Percentiles rank a stretch among this genome's conserved stretches.
Conservation (phyloP, 1,139 yeast genomes). For the Yamadazyma dushanensis region DNA sequence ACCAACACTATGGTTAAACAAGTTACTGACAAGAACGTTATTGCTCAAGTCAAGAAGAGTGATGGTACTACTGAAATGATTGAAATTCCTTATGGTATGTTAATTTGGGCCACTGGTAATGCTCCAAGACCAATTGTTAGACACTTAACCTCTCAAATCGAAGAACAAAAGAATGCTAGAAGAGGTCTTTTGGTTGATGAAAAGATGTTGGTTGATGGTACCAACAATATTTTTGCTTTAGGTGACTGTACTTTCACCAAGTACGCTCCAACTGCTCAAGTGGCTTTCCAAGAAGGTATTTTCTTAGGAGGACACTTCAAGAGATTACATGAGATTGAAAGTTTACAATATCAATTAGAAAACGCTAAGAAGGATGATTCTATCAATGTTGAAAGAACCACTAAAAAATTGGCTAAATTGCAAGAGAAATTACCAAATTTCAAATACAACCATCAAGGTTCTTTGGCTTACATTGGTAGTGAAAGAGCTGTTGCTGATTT, state of each 20-base stretch:
- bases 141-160: constrained; percentile 65
- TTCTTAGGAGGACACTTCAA: constrained; percentile 74
- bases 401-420: constrained; percentile 40
- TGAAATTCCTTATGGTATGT: constrained; percentile 79
- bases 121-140: constrained; percentile 80
- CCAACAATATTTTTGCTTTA: constrained; percentile 79
- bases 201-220: constrained; percentile 78
- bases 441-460: constrained; percentile 67
- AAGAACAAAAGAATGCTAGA: constrained; percentile 83
- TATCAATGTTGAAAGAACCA: constrained; percentile 39
- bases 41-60: constrained; percentile 65
- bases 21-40: constrained; percentile 67
- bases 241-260: constrained; percentile 95
- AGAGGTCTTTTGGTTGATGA: constrained; percentile 89
- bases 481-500: constrained; percentile 94
- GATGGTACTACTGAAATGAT: constrained; percentile 59
- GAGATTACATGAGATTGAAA: constrained; percentile 67
- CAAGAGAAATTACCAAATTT: constrained; percentile 56
- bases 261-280: constrained; percentile 95
- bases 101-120: constrained; percentile 98
- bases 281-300: constrained; percentile 91
- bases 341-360: constrained; percentile 44
- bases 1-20: constrained; percentile 87
- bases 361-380: constrained; percentile 26
- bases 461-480: constrained; percentile 81